Evolutionary conservation across 805 yeast species (phyloP), one percentile per base, ranked within the genome.

Genomic region (Vanderwaltozyma verrucispora): DNA sequence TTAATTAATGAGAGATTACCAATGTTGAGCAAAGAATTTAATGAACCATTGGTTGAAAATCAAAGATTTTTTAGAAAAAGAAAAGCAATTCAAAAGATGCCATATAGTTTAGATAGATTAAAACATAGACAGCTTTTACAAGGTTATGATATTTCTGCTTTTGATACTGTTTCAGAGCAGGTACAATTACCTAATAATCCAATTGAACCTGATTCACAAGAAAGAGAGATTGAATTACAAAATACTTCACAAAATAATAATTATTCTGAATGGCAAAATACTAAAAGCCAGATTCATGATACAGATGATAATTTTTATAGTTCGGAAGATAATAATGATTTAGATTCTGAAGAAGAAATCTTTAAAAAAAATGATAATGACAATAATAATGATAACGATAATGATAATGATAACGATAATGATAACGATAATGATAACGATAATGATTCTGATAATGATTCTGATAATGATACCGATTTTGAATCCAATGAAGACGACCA

Each of bases 21-120:
- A 15, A 19, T 9, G 29, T 4, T 27, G 17, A 17, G 10, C 5
- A 11, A 27, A n/a, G 29, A 12, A n/a, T 17, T 14, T 27, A n/a
- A 12, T 12, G 5, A 5, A 12, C 28, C 7, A 25, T 25, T 6
- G 28, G 5, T n/a, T 17, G 32, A 21, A 4, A 5, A 11, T 9
- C 5, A 43, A 31, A 38, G 60, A 34, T 44, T 48, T 11, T 33
- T 59, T n/a, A 40, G 63, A 26, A 48, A 51, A 36, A 45, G 63
- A 24, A 57, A 46, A 19, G 62, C 62, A 1, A 56, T 59, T n/a
- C 63, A 59, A 36, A 53, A 49, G 33, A 49, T 53, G 48, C 63
- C 63, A 3, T 59, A 59, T 33, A 59, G 61, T 40, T 38, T 59
- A 24, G 63, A 59, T 32, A 48, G 60, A 30, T 44, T 59, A 19